Conservation (phyloP, 768 basidiomycete species). For the Polyporus arcularius region DNA sequence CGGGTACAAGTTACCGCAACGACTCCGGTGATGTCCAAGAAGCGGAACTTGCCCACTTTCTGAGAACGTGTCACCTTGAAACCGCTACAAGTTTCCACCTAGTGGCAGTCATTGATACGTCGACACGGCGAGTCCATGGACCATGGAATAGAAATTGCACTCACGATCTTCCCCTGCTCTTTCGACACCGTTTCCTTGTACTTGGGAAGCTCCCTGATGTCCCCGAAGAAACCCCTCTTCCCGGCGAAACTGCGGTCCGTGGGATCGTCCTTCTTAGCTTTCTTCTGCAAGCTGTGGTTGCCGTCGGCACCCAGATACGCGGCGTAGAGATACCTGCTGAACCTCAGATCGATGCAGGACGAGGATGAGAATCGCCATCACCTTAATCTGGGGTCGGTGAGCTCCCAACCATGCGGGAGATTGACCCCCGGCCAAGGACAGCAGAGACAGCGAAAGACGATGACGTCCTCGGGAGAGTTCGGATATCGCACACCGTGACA, state of each 20-base stretch:
- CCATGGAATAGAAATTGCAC: too few species aligned
- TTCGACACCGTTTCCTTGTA: too few species aligned
- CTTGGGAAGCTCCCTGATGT: neutral
- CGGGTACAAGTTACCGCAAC: neutral
- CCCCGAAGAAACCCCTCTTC: neutral
- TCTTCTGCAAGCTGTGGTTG: neutral
- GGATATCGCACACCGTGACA: too few species aligned
- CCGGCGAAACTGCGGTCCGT: neutral
- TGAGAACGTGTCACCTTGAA: neutral
- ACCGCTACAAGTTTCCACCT: neutral
- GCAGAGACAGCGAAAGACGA: too few species aligned
- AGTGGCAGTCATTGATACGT: too few species aligned
- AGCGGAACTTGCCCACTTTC: neutral
- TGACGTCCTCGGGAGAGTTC: too few species aligned
- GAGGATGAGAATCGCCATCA: too few species aligned
- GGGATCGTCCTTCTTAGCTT: neutral
- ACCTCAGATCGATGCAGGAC: neutral
- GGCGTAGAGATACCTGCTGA: neutral
- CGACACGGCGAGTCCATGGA: too few species aligned
- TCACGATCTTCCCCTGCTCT: too few species aligned
- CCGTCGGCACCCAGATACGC: neutral
- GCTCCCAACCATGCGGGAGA: too few species aligned
- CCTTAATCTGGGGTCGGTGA: too few species aligned
- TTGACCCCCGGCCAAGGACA: too few species aligned
- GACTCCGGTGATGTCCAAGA: neutral